These are phyloP conservation scores for Penstemon eatonii DNA, from an alignment of 257 asterid species.

Conservation along the genomic window DNA sequence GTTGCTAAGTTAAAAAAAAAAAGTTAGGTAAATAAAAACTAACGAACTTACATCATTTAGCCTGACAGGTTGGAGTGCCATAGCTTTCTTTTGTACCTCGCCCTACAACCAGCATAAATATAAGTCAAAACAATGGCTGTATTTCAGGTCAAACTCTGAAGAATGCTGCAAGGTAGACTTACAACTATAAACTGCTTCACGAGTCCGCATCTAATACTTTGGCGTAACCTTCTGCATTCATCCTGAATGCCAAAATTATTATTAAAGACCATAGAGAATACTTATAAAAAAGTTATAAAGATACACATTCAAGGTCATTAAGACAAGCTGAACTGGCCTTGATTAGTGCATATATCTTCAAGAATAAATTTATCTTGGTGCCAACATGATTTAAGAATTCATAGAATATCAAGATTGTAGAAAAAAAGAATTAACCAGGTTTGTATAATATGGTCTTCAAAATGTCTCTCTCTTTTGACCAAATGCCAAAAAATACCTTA, in stretches of 20 bases:
- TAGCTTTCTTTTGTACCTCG: slow-evolving; percentile 73
- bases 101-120: slow-evolving; percentile 47
- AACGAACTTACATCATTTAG: slow-evolving; percentile 60
- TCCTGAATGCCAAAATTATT: slow-evolving; percentile 52
- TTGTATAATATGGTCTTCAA: not conserved
- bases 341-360: slow-evolving; percentile 5
- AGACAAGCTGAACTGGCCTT: slow-evolving; percentile 16
- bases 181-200: slow-evolving; percentile 72
- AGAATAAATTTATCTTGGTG: not conserved
- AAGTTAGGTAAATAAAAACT: not conserved
- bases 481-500: not conserved
- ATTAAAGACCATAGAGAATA: slow-evolving; percentile 14
- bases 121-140: slow-evolving; percentile 20
- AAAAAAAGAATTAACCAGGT: no score
- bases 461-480: not conserved
- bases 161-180: slow-evolving; percentile 41
- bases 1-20: not conserved
- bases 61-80: slow-evolving; percentile 62
- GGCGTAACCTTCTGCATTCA: slow-evolving; percentile 80
- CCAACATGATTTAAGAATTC: not conserved
- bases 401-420: not conserved
- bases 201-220: slow-evolving; percentile 79
- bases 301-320: not conserved
- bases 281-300: slow-evolving; percentile 6
- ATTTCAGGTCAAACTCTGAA: slow-evolving; percentile 21